Base-by-base conservation (phyloP, 108 stramenopile species). In the Cyclotella cryptica region DNA sequence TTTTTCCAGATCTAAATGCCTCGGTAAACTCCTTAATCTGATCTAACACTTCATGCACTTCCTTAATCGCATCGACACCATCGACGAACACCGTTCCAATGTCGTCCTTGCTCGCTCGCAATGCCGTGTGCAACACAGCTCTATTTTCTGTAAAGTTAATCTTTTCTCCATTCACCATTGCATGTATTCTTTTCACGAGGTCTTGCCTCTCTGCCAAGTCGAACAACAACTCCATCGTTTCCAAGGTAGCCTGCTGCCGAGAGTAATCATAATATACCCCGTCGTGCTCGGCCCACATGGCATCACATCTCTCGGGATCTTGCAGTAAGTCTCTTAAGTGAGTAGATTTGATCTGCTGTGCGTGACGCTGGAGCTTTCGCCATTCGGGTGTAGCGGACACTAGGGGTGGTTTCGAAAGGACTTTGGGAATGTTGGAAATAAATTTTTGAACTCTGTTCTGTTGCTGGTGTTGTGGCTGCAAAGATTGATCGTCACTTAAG, bases 81-180 rank as follows among this genome's bases (percentile, higher is more conserved):
- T 98, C 98, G 0, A 98, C 95, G 66, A 88, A 54, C 30, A 98
- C 84, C 13, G 90, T 85, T 46, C 85, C 85, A 28, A 68, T 53
- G 68, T 91, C 69, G 19, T 79, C 72, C 21, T 72, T 84, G 60
- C 87, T 87, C 7, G 98, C 97, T 43, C 99, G 92, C 30, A 98
- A 87, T 10, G 99, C 99, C 44, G 97, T 97, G 80, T 99, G 99
- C 71, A 98, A 63, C 26, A 99, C 99, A 15, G 99, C 97, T 55
- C 99, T 86, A 51, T 92, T 84, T 81, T 99, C 99, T 3, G 99
- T 98, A 60, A 93, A 95, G 75, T 99, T 99, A 66, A 99, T 98
- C 60, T 92, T 91, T 58, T 98, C 88, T 17, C 99, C 99, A 1
- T 75, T 49, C 30, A 89, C 80, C 99, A 99, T 99, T 62, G 82